Base-by-base conservation (phyloP, 495 filamentous ascomycete species). In the Letharia lupina region DNA sequence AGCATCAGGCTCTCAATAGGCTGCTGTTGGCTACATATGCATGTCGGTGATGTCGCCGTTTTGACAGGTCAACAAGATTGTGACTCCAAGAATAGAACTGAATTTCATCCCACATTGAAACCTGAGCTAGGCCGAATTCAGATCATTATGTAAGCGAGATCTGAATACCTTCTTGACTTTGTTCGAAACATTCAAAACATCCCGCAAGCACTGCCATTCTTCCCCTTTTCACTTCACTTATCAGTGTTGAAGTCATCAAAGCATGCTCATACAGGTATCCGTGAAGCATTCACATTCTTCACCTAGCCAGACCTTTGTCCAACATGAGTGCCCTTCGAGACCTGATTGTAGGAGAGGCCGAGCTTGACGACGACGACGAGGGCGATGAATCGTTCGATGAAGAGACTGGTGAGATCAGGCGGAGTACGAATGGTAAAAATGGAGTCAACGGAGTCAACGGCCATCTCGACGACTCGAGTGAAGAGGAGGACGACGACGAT, bases 401-500 rank as follows among this genome's bases (percentile, higher is more conserved):
- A 67, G 91, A 91, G 61, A 87, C 85, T 39, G 89, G 86, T 56
- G 86, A 93, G 68, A 71, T 74, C 23, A 78, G 77, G n/a, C 67
- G 78, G 66, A 81, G 78, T 63, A 70, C 74, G 23, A 77, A 73
- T 41, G 73, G 76, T 31, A 69, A 66, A 42, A 79, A 75, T 28
- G 78, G 80, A 31, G 73, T 76, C 23, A 78, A 74, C 42, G 74
- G 76, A 23, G 69, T 68, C 42, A 80, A 76, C 45, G 79, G 80
- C 28, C 76, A 81, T 67, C 77, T 80, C 66, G 84, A 92, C 71
- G 93, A 97, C 76, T 95, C 91, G 31, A 95, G 90, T 68, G 93
- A 96, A 66, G 94, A 98, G 72, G 94, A 97, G 58, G 94, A 97
- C 16, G 93, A 96, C 66, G 93, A 98, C 42, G 94, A 98, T 70